Evolutionary conservation across 495 filamentous ascomycete genomes (phyloP), one percentile per base, ranked within the genome.

Genomic region (Pseudevernia furfuracea): DNA sequence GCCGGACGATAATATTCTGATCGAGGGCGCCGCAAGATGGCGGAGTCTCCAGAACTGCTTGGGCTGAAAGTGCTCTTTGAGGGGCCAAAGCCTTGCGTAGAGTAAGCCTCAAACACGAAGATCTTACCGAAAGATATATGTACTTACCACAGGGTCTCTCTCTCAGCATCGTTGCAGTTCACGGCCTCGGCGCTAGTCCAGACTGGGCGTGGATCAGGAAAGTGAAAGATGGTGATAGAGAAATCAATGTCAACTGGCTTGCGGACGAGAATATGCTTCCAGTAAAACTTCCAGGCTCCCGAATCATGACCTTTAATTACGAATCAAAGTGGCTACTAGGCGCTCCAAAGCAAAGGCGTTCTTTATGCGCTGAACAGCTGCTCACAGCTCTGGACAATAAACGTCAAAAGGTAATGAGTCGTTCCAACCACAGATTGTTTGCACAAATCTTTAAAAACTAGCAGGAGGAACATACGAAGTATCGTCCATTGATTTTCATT

Each of bases 231-330:
- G 49, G 28, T 19, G 8, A 46, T 46, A 2, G 46, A 60, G 58
- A 60, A 60, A 21, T n/a, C 2, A 25, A 32, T 46, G 58, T 60
- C 25, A 60, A 60, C 30, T 60, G 58, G 58, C 58, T 60, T 46
- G 39, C 39, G 8, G 58, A 60, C 58, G 25, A 60, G 25, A 12
- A 46, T 12, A 34, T 60, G 58, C 58, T 60, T 60, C 58, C 58
- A 11, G 39, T 6, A 60, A 46, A 60, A 28, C 58, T 60, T 60
- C 58, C 58, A 3, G 3, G 46, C 12, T 60, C 28, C 15, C 58
- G 58, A 44, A 60, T 60, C 39, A 60, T 60, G 58, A 46, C 23
- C 8, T 60, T 60, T 23, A 60, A 60, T 14, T 60, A 60, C 39
- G 58, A 60, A 46, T 60, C 58, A 10, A 60, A 60, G 39, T 60